These are phyloP conservation scores for Ramicandelaber brevisporus DNA, from an alignment of 192 early-diverging fungal species.

Conservation along the genomic window DNA sequence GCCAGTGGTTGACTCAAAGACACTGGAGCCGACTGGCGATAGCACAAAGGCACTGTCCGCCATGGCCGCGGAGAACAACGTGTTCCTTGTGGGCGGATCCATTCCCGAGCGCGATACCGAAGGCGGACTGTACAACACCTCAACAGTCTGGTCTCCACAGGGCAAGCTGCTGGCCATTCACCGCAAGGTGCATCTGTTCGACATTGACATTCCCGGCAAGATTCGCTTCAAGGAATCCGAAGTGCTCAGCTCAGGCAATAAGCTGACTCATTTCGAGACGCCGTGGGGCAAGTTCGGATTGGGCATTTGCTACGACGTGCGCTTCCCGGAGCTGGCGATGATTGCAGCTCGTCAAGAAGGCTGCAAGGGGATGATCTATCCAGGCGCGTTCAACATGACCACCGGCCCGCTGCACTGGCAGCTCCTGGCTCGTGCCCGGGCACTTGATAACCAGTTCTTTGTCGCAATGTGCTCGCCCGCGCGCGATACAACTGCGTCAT, in stretches of 20 bases:
- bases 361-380: conserved; percentile 85
- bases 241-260: conserved; percentile 44
- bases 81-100: conserved; percentile 75
- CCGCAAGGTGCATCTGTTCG: conserved; percentile 81
- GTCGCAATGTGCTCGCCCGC: conserved; percentile 93
- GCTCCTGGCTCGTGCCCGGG: conserved; percentile 53
- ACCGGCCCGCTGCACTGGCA: conserved; percentile 97
- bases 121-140: conserved; percentile 59
- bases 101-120: conserved; percentile 54
- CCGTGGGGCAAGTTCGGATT: conserved; percentile 68
- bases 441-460: conserved; percentile 82
- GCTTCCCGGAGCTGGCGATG: conserved; percentile 92
- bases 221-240: conserved; percentile 81
- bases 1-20: conserved; percentile 17
- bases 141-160: conserved; percentile 45
- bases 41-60: conserved; percentile 41
- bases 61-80: conserved; percentile 69
- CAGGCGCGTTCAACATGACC: conserved; percentile 86
- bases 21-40: too few species aligned
- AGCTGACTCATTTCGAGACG: conserved; percentile 55
- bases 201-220: conserved; percentile 84
- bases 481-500: conserved; percentile 37
- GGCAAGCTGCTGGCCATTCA: conserved; percentile 33
- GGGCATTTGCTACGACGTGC: conserved; percentile 92
- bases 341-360: conserved; percentile 65